These are phyloP conservation scores for Oryza punctata DNA, from an alignment of 176 grass and related monocot genomes.

Conservation along the genomic window DNA sequence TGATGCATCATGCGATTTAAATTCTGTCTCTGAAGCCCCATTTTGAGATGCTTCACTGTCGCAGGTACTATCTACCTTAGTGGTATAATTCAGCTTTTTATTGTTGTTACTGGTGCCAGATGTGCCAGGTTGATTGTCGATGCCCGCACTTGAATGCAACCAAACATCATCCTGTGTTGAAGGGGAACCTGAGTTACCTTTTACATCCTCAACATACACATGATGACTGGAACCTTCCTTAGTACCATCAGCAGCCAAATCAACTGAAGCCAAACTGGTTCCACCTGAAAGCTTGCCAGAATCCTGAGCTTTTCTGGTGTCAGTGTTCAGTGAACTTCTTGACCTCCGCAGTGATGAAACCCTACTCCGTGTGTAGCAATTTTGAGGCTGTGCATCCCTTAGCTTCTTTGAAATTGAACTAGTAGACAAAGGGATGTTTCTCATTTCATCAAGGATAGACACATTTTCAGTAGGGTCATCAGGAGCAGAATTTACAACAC, in stretches of 20 bases:
- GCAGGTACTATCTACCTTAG: conserved; percentile 43
- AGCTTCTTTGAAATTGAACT: conserved; percentile 57
- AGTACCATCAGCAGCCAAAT: conserved; percentile 34
- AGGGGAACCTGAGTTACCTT: conserved; percentile 30
- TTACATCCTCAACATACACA: conserved; percentile 17
- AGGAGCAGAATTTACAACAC: conserved; percentile 56
- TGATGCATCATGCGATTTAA: conserved; percentile 50
- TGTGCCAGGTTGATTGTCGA: conserved; percentile 35
- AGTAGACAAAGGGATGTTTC: conserved; percentile 48
- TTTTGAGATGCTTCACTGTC: conserved; percentile 56
- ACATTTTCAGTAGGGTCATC: conserved; percentile 63
- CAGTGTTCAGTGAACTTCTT: conserved; percentile 52
- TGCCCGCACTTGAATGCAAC: conserved; percentile 36
- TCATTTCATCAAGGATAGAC: conserved; percentile 73
- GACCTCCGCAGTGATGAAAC: conserved; percentile 44
- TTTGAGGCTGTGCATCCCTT: conserved; percentile 57
- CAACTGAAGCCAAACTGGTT: conserved; percentile 40
- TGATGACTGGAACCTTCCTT: conserved; percentile 31
- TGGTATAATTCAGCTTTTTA: conserved; percentile 30
- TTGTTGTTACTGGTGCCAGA: conserved; percentile 31
- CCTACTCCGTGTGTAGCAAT: conserved; percentile 50
- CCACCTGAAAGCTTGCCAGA: conserved; percentile 38
- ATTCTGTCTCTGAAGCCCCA: conserved; percentile 49
- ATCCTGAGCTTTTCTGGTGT: conserved; percentile 48
- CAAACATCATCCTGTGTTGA: conserved; percentile 35